These are phyloP conservation scores for Arthromyces matolae DNA, from an alignment of 768 basidiomycete species.

Conservation along the genomic window DNA sequence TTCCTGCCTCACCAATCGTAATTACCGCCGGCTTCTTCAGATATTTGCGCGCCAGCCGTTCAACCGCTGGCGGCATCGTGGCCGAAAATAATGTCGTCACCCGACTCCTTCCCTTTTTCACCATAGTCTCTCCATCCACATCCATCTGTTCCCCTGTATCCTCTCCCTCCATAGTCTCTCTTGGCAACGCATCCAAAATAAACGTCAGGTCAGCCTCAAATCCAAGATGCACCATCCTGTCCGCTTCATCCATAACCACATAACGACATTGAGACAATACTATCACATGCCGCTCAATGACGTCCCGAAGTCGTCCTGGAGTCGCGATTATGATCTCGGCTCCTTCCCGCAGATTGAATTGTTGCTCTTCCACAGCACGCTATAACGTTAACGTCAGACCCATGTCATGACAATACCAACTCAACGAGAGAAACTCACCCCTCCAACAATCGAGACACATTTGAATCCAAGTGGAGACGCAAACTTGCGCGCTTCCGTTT, in stretches of 20 bases:
- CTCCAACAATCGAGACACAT: slow-evolving; percentile 98
- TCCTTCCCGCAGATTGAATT: slow-evolving; percentile 95
- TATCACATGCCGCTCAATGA: slow-evolving; percentile 92
- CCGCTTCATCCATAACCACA: slow-evolving; percentile 99
- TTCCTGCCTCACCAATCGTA: slow-evolving; percentile 96
- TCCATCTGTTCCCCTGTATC: slow-evolving; percentile 75
- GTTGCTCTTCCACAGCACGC: slow-evolving; percentile 95
- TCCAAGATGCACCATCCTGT: slow-evolving; percentile 97
- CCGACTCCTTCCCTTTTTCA: slow-evolving; percentile 74
- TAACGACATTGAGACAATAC: slow-evolving; percentile 97
- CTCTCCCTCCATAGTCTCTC: slow-evolving; percentile 85
- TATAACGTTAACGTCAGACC: slow-evolving; percentile 26
- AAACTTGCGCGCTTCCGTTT: slow-evolving; percentile 89
- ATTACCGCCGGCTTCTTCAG: slow-evolving; percentile 90
- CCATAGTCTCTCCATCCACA: slow-evolving; percentile 62
- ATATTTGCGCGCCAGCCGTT: slow-evolving; percentile 92
- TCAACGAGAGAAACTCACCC: slow-evolving; percentile 54
- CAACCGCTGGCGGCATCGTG: slow-evolving; percentile 98
- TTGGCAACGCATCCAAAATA: slow-evolving; percentile 89
- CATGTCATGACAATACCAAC: slow-evolving; percentile 1
- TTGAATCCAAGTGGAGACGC: slow-evolving; percentile 85
- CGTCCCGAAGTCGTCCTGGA: slow-evolving; percentile 96
- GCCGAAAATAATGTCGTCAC: slow-evolving; percentile 98
- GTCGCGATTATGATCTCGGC: slow-evolving; percentile 99
- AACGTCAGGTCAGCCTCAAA: slow-evolving; percentile 94